These are phyloP conservation scores for Alternaria arbusti DNA, from an alignment of 2,329 filamentous ascomycete genomes.

Conservation along the genomic window DNA sequence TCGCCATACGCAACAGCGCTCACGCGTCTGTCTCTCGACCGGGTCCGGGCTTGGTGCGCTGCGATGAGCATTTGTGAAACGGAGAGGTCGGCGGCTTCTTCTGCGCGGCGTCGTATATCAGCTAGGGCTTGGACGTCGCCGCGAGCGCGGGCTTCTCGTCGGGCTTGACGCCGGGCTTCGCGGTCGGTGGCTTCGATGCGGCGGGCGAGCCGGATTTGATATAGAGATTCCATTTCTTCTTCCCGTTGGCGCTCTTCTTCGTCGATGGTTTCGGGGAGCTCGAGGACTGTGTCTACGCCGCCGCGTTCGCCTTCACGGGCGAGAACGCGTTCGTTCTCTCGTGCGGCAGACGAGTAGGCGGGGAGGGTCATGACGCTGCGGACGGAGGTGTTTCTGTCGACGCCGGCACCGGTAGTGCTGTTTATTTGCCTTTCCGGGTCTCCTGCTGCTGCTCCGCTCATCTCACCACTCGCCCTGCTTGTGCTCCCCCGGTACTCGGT, in stretches of 20 bases:
- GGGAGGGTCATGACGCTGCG: conserved; percentile 95
- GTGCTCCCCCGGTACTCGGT: conserved; percentile 35
- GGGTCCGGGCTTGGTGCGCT: conserved; percentile 61
- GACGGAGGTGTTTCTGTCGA: conserved; percentile 84
- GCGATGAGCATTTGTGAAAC: conserved; percentile 57
- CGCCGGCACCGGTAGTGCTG: conserved; percentile 49
- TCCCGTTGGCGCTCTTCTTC: conserved; percentile 81
- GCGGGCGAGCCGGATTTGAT: conserved; percentile 83
- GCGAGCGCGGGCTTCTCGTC: conserved; percentile 73
- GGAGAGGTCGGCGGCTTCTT: conserved; percentile 49
- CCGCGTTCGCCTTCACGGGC: conserved; percentile 89
- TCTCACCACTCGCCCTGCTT: conserved; percentile 34
- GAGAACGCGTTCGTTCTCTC: conserved; percentile 80
- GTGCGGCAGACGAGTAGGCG: conserved; percentile 75
- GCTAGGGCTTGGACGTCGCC: conserved; percentile 75
- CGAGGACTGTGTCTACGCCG: conserved; percentile 88
- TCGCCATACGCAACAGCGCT: conserved; percentile 80
- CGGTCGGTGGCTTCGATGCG: conserved; percentile 77
- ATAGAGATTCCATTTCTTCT: conserved; percentile 89
- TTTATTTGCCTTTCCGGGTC: conserved; percentile 37
- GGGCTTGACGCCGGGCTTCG: conserved; percentile 73
- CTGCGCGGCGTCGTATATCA: conserved; percentile 59
- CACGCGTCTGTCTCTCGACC: conserved; percentile 64
- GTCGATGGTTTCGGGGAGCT: conserved; percentile 80
- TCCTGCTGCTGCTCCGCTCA: conserved; percentile 30